Evolutionary conservation across 495 filamentous ascomycete species (phyloP).

Genomic region (Tuber calosporum): DNA sequence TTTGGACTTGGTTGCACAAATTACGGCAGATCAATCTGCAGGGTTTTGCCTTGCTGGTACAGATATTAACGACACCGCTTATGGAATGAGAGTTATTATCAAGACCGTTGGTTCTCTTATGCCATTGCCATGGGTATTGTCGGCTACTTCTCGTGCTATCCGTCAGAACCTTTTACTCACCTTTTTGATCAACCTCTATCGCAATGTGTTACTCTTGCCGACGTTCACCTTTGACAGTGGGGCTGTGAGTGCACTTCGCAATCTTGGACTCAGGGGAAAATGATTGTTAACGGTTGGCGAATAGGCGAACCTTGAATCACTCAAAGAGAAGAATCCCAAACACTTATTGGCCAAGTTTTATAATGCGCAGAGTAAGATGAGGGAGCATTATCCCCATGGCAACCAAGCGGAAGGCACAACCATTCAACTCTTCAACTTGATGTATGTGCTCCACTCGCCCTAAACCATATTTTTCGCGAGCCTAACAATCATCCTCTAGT

Average conservation of each 20-base stretch:
- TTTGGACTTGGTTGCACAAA: constrained; percentile 55
- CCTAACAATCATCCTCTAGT: constrained; percentile 17
- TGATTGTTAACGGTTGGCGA: background rate
- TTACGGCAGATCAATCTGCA: constrained; percentile 24
- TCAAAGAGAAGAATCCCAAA: constrained; percentile 19
- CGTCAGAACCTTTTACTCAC: constrained; percentile 29
- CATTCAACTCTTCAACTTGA: constrained; percentile 35
- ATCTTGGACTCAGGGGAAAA: background rate
- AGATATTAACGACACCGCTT: constrained; percentile 23
- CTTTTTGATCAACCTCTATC: constrained; percentile 35
- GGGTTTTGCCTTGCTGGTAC: constrained; percentile 36
- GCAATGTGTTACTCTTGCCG: constrained; percentile 1
- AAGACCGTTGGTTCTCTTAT: constrained; percentile 34
- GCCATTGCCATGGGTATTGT: constrained; percentile 26
- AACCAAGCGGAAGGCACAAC: constrained; percentile 30
- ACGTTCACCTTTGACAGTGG: background rate
- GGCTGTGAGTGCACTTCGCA: background rate
- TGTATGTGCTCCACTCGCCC: constrained; percentile 6
- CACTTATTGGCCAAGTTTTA: constrained; percentile 34
- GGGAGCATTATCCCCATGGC: constrained; percentile 26
- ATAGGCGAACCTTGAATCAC: constrained; percentile 30
- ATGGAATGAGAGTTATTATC: constrained; percentile 30
- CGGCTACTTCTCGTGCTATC: constrained; percentile 30
- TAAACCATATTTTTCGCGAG: background rate
- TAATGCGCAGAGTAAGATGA: constrained; percentile 28